Percentiles rank a stretch among this genome's conserved stretches.
Conservation (phyloP, 139 green algal genomes). For the Deuterostichococcus epilithicus region DNA sequence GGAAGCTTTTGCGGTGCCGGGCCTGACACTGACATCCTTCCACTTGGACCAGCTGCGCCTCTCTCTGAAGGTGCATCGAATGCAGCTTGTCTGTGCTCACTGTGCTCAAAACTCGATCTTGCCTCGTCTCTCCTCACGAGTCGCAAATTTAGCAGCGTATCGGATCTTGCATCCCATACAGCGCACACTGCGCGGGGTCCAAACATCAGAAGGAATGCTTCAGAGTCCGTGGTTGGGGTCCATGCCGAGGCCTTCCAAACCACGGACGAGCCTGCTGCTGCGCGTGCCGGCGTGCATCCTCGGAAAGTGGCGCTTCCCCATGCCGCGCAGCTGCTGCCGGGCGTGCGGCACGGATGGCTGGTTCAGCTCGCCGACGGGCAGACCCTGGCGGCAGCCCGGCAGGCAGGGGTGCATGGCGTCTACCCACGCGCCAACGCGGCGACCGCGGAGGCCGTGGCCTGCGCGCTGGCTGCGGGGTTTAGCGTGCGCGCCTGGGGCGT, state of each 20-base stretch:
- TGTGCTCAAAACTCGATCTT: no score
- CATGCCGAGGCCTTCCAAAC: no score
- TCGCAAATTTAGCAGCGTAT: no score
- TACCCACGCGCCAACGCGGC: constrained; percentile 40
- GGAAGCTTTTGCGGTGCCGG: constrained; percentile 8
- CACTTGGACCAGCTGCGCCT: constrained; percentile 30
- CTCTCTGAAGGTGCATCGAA: constrained; percentile 20
- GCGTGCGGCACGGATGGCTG: constrained; percentile 38
- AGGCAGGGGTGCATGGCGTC: constrained; percentile 16
- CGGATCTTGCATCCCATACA: no score
- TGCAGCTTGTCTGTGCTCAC: background rate
- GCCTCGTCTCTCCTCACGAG: no score
- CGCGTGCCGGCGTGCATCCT: no score
- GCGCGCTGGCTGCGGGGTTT: constrained; percentile 15
- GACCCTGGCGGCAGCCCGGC: constrained; percentile 9
- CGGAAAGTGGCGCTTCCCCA: no score
- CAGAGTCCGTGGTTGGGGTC: no score
- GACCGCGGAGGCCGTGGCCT: constrained; percentile 2
- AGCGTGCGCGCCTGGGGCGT: constrained; percentile 45
- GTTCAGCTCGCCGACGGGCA: constrained; percentile 33
- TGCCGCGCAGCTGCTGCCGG: constrained; percentile 32
- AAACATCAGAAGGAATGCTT: no score
- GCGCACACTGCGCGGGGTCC: no score
- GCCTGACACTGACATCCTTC: constrained; percentile 50
- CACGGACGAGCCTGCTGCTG: background rate